A percentile compares a stretch with the other conserved stretches of the same genome.
phyloP scores from a whole-genome alignment of 208 protist genomes.

The Wallacemonas sp. region DNA sequence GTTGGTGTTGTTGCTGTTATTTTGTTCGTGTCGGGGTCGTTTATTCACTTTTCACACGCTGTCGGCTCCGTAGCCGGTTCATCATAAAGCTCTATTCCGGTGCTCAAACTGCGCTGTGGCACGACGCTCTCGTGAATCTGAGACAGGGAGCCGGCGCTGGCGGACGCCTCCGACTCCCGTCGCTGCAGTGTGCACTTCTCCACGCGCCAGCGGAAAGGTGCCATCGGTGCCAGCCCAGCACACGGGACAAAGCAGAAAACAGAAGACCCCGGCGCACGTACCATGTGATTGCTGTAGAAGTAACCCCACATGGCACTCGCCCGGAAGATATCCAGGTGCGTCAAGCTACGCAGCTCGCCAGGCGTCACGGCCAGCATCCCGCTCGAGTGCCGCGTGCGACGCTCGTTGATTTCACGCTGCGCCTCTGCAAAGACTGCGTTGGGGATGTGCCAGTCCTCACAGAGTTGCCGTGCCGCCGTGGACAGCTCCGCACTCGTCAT shows the following conservation, averaged over 20 bases:
- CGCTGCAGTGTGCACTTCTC: not conserved
- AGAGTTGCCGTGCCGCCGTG: slow-evolving; percentile 24
- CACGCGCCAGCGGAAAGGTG: not conserved
- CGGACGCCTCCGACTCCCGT: not conserved
- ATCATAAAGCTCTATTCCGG: not conserved
- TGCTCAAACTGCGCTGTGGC: not conserved
- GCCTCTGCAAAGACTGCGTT: slow-evolving; percentile 38
- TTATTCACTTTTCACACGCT: no score
- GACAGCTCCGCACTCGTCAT: slow-evolving; percentile 2
- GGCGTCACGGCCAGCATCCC: slow-evolving; percentile 41
- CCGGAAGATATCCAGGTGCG: slow-evolving; percentile 76
- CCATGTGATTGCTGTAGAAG: slow-evolving; percentile 32
- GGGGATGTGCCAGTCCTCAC: slow-evolving; percentile 58
- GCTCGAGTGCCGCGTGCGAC: slow-evolving; percentile 15
- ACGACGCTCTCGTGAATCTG: not conserved
- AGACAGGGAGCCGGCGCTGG: not conserved
- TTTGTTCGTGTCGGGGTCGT: no score
- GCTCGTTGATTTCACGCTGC: slow-evolving; percentile 30
- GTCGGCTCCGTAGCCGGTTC: not conserved
- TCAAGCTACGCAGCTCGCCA: slow-evolving; percentile 60
- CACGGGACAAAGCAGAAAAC: slow-evolving; percentile 36
- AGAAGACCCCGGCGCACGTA: slow-evolving; percentile 21
- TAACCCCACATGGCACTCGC: slow-evolving; percentile 68
- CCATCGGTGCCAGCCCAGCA: not conserved
- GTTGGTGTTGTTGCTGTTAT: no score